Base-by-base conservation (phyloP, 768 basidiomycete species). In the Russula dissimulans region DNA sequence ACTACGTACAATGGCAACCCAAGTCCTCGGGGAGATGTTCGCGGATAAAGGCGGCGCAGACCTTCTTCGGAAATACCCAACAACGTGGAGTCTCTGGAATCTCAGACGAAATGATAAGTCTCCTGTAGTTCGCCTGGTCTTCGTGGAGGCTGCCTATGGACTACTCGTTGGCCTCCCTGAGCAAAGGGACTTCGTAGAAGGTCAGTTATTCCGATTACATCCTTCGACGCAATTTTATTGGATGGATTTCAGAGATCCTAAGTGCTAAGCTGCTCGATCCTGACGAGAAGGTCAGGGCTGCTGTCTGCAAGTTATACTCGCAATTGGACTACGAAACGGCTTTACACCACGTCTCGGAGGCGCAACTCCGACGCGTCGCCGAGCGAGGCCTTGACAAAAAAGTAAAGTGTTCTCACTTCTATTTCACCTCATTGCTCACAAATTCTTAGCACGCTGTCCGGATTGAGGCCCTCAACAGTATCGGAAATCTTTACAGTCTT, bases 311-410 rank as follows among this genome's bases (percentile, higher is more conserved):
- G 67, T 72, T 91, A 11, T 91, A 92, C 65, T 83, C 85, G 1
- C 80, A 85, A 56, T 74, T 98, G 11, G 95, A 97, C 70, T 97
- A 92, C 68, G 97, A 99, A 72, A 88, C 87, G 0, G 88, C 85
- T 0, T 70, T 93, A 36, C 94, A 95, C 69, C 85, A 91, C 67
- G 84, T 95, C 32, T 81, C 83, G 9, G 78, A 79, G 60, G 69
- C 70, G 0, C 84, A 86, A 52, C 74, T 97, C 48, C 76, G 78
- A 14, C 75, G 74, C 3, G 73, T 98, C 1, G 86, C 82, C 5
- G 87, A 78, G 22, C 80, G 97, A 26, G 83, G 86, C 1, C 70
- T 83, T 58, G 97, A 99, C 72, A 92, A 89, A 73, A 97, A 91
- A 81, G 91, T 89, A 56, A 12, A 75, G 68, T 6, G 1, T 32